Evolutionary conservation across 352 stramenopile species (phyloP).

Genomic region (Hyaloperonospora arabidopsidis): DNA sequence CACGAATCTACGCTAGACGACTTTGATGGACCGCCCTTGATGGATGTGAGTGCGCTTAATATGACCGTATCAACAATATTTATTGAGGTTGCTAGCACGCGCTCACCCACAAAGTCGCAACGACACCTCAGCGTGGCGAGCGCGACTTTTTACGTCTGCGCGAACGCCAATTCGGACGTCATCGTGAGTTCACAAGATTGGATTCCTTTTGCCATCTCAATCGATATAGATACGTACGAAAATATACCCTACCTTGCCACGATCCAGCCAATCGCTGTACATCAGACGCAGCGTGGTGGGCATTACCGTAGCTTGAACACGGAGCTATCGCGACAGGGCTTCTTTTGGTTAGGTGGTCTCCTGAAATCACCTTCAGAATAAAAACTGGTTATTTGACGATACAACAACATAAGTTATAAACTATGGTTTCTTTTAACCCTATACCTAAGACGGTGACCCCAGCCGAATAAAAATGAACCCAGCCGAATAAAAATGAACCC

Average conservation of each 20-base stretch:
- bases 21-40: slow-evolving; percentile 9
- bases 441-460: too few relatives aligned
- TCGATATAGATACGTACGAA: slow-evolving; percentile 65
- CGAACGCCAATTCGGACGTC: slow-evolving; percentile 17
- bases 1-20: slow-evolving; percentile 19
- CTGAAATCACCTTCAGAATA: too few relatives aligned
- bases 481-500: too few relatives aligned
- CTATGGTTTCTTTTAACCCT: too few relatives aligned
- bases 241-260: slow-evolving; percentile 7
- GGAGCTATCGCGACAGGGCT: too few relatives aligned
- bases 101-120: slow-evolving; percentile 3
- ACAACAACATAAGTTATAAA: too few relatives aligned
- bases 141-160: slow-evolving; percentile 14
- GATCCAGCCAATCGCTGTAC: slow-evolving; percentile 20
- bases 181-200: slow-evolving; percentile 42
- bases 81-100: slow-evolving; percentile 17
- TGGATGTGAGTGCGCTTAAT: slow-evolving; percentile 36
- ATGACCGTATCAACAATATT: slow-evolving; percentile 18
- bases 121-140: slow-evolving; percentile 11
- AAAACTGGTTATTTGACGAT: too few relatives aligned
- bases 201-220: slow-evolving; percentile 56
- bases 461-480: too few relatives aligned
- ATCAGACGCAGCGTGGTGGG: slow-evolving; percentile 6
- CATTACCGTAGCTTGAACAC: slow-evolving; percentile 1
- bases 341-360: too few relatives aligned